Percentiles rank a stretch among this genome's conserved stretches.
Evolutionary conservation across 345 rosid species (phyloP).

Genomic region (Gossypium australe): DNA sequence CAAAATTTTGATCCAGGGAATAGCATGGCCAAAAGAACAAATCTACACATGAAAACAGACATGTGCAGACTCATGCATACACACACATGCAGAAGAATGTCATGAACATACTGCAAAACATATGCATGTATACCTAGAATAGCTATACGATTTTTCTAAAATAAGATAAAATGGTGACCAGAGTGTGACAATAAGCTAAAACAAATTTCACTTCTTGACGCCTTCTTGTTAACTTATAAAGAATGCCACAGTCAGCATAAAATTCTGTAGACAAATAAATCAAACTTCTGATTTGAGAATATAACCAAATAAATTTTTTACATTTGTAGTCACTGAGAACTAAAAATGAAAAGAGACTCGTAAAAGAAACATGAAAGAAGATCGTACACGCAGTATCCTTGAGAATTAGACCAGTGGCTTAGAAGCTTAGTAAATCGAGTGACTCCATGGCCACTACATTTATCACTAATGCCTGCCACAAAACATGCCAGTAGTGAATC

Average conservation of each 20-base stretch:
- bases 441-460: slow-evolving; percentile 55
- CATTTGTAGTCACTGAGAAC: background rate
- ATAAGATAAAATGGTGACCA: background rate
- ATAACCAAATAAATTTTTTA: background rate
- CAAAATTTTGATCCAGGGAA: background rate
- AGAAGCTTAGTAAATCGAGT: slow-evolving; percentile 51
- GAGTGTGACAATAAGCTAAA: background rate
- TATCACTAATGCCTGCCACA: slow-evolving; percentile 68
- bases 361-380: background rate
- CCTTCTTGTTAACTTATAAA: background rate
- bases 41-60: background rate
- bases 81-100: background rate
- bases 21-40: background rate
- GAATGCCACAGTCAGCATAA: background rate
- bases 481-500: background rate
- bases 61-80: background rate
- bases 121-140: background rate
- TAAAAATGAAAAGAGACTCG: background rate
- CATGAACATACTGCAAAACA: background rate
- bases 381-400: slow-evolving; percentile 81
- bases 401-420: slow-evolving; percentile 69
- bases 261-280: background rate
- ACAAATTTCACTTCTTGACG: background rate
- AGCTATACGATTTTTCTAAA: background rate
- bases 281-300: background rate